Percentiles rank a stretch among this genome's conserved stretches.
These are phyloP conservation scores for Rugosomyces carneus DNA, from an alignment of 1,284 basidiomycete genomes.

Conservation along the genomic window DNA sequence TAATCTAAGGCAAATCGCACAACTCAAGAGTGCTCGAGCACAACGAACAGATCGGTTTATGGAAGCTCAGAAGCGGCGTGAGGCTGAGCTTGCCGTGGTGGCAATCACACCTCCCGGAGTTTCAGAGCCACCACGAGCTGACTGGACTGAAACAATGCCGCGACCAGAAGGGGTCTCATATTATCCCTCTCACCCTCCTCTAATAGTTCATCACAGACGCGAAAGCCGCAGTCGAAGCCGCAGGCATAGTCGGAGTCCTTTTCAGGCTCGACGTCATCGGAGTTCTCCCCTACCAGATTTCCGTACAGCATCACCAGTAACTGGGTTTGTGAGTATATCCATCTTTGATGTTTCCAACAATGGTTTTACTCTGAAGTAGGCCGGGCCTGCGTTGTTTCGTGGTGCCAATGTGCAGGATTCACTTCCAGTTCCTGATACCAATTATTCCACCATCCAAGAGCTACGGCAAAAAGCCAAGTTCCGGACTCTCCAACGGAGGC, in stretches of 20 bases:
- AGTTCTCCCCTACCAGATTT: background rate
- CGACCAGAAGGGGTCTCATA: background rate
- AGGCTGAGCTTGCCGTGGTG: background rate
- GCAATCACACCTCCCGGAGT: background rate
- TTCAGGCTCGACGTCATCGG: background rate
- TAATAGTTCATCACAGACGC: background rate
- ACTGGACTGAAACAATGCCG: background rate
- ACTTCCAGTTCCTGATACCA: slow-evolving; percentile 4
- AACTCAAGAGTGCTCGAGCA: background rate
- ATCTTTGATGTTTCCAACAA: background rate
- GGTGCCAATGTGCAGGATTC: background rate
- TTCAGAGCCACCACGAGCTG: background rate
- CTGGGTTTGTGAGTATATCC: slow-evolving; percentile 7
- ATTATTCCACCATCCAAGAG: background rate
- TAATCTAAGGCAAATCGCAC: background rate
- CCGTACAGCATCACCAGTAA: slow-evolving; percentile 1
- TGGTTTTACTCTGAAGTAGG: background rate
- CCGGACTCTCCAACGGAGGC: background rate
- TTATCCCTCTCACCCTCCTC: background rate
- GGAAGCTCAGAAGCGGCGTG: background rate
- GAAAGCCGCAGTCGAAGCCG: background rate
- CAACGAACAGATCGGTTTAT: background rate
- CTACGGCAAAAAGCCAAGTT: background rate
- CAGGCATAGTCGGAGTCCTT: background rate
- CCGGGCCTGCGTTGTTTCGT: background rate